phyloP scores from a whole-genome alignment of 164 flowering plant genomes.

The Echeveria elegans region DNA sequence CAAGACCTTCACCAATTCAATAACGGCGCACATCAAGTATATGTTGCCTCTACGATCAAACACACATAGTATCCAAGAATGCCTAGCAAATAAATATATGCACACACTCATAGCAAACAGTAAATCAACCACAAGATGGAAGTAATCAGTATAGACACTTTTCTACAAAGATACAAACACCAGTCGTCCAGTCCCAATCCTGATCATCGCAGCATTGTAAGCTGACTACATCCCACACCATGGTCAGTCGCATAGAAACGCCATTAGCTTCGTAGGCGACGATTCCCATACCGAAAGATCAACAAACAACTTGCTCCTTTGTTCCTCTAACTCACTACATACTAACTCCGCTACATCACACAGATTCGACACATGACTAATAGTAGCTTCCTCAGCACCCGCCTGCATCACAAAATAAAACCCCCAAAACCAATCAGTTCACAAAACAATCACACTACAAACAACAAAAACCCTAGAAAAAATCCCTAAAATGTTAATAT shows the following conservation, averaged over 20 bases:
- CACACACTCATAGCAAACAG: too few relatives aligned
- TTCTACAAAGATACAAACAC: neutral
- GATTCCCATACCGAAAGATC: neutral
- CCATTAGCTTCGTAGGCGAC: neutral
- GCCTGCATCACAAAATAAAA: neutral
- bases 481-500: neutral
- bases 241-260: neutral
- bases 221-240: too few relatives aligned
- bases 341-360: neutral
- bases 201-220: neutral
- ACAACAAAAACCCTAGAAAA: neutral
- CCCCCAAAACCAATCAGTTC: neutral
- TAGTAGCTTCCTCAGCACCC: neutral
- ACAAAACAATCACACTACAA: neutral
- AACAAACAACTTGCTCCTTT: neutral
- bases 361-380: neutral
- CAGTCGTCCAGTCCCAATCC: neutral
- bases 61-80: too few relatives aligned
- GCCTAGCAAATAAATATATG: too few relatives aligned
- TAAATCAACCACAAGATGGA: too few relatives aligned
- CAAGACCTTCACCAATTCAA: too few relatives aligned
- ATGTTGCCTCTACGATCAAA: too few relatives aligned
- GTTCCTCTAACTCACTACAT: neutral
- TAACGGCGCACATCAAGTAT: too few relatives aligned
- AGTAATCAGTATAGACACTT: too few relatives aligned